Evolutionary conservation across 176 grass and related monocot species (phyloP).

Genomic region (Cenchrus purpureus): DNA sequence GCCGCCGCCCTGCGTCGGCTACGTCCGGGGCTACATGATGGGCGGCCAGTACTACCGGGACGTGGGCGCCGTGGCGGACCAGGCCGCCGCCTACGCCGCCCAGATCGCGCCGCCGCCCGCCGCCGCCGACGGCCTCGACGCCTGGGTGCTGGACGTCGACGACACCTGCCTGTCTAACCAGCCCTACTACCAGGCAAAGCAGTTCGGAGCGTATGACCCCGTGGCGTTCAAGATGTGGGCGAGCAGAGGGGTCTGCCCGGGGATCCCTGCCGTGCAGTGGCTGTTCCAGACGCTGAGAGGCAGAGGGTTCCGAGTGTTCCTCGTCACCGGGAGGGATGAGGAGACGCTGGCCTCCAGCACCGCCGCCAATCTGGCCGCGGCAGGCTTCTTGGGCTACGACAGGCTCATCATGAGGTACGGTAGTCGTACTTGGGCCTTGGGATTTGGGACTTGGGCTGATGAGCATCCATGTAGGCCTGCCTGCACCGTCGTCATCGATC

Average conservation of each 20-base stretch:
- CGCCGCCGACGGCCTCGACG: constrained; percentile 55
- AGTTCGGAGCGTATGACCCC: constrained; percentile 80
- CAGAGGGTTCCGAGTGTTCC: constrained; percentile 63
- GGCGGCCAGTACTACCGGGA: constrained; percentile 72
- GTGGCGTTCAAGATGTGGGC: constrained; percentile 78
- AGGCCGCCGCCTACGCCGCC: constrained; percentile 50
- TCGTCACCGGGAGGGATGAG: constrained; percentile 72
- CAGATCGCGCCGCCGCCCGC: not conserved
- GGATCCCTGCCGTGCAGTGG: constrained; percentile 54
- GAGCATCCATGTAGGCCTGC: no score
- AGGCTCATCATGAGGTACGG: constrained; percentile 68
- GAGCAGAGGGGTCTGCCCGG: constrained; percentile 54
- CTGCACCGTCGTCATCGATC: no score
- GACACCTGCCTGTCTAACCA: constrained; percentile 91
- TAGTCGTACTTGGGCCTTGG: no score
- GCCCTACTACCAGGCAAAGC: constrained; percentile 61
- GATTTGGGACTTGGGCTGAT: no score
- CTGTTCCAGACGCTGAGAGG: constrained; percentile 58
- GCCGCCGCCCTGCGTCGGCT: constrained; percentile 59
- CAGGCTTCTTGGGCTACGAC: constrained; percentile 72
- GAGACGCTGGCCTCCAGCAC: constrained; percentile 50
- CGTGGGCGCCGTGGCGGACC: constrained; percentile 44
- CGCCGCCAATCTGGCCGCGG: constrained; percentile 47
- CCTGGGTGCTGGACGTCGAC: constrained; percentile 87
- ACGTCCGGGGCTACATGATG: constrained; percentile 70